Percentiles rank a stretch among this genome's conserved stretches.
Conservation (phyloP, 78 protist genomes). For the slime mould (Dictyostelium discoideum) region DNA sequence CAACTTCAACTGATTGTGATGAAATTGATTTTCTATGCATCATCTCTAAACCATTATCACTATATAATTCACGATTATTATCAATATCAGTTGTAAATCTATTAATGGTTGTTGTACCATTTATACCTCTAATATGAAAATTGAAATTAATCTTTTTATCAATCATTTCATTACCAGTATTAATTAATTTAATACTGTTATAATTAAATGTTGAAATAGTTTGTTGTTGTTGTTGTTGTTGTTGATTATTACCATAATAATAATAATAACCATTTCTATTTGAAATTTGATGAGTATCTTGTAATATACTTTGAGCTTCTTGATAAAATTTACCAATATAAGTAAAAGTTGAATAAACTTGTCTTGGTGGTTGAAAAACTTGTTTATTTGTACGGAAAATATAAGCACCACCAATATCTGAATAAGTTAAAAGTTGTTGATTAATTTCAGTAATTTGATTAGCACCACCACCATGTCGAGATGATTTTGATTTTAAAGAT, state of each 20-base stretch:
- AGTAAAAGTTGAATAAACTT: neutral
- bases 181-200: neutral
- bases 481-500: neutral
- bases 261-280: neutral
- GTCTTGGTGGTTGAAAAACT: neutral
- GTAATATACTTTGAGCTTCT: slow-evolving; percentile 4
- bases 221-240: neutral
- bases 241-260: neutral
- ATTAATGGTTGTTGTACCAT: neutral
- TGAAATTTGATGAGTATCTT: neutral
- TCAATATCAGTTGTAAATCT: neutral
- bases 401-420: slow-evolving; percentile 38
- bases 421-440: neutral
- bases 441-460: neutral
- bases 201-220: neutral
- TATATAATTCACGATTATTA: neutral
- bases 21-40: neutral
- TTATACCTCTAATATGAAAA: neutral
- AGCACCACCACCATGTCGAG: neutral
- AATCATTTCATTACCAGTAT: neutral
- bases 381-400: neutral
- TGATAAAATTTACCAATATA: slow-evolving; percentile 16
- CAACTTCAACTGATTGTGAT: neutral
- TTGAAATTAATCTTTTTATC: neutral
- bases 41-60: slow-evolving; percentile 26